Conservation (phyloP, 306 rosid genomes). For the Quercus parvula region DNA sequence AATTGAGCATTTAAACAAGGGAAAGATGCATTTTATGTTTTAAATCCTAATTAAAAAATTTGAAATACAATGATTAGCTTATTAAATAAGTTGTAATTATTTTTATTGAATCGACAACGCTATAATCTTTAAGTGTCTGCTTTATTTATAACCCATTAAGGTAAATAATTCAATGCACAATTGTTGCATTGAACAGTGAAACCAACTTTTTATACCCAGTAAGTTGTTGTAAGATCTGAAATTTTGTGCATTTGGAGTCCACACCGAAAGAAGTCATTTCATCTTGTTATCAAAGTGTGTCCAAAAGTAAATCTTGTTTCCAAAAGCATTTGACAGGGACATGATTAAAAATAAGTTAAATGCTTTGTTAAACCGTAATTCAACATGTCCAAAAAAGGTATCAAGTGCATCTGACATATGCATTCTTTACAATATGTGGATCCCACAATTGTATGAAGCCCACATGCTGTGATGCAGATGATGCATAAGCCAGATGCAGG, state of each 20-base stretch:
- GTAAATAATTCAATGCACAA: no score
- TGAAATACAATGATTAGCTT: not conserved
- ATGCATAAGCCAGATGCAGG: no score
- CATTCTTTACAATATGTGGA: no score
- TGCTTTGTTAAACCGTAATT: not conserved
- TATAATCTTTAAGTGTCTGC: no score
- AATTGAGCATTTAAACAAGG: not conserved
- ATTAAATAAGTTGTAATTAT: not conserved
- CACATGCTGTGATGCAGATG: no score
- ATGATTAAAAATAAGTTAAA: slow-evolving; percentile 1
- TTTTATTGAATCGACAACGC: not conserved
- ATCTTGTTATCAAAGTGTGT: not conserved
- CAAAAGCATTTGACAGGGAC: not conserved
- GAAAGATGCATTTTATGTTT: not conserved
- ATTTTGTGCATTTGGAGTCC: not conserved
- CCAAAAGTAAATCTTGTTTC: not conserved
- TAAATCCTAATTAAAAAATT: not conserved
- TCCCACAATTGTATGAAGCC: no score
- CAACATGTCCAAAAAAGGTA: not conserved
- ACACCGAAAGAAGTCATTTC: not conserved
- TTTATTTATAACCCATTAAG: no score
- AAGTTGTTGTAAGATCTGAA: not conserved
- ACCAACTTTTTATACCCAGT: no score
- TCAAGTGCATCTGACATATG: no score
- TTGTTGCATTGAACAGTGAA: no score